A percentile compares a stretch with the other conserved stretches of the same genome.
phyloP scores from a whole-genome alignment of 805 yeast species.

The Candida quercuum region DNA sequence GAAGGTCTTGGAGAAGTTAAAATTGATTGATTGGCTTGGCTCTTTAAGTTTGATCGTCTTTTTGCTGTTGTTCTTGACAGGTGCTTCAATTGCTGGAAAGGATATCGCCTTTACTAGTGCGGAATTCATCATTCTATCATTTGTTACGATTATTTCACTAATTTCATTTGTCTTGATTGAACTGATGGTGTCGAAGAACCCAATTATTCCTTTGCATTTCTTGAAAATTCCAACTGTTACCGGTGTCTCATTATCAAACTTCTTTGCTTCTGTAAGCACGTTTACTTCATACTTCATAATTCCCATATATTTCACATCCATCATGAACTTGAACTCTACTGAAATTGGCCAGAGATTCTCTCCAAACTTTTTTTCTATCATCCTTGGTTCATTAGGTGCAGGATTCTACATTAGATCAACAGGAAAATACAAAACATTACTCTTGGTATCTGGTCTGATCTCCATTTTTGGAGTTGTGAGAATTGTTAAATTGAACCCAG shows the following conservation, averaged over 20 bases:
- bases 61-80: slow-evolving; percentile 39
- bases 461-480: slow-evolving; percentile 40
- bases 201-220: slow-evolving; percentile 57
- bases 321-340: slow-evolving; percentile 45
- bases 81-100: slow-evolving; percentile 50
- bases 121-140: slow-evolving; percentile 26
- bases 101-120: slow-evolving; percentile 35
- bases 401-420: slow-evolving; percentile 61
- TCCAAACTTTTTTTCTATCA: slow-evolving; percentile 56
- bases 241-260: slow-evolving; percentile 59
- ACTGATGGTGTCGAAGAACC: slow-evolving; percentile 37
- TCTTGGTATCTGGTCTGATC: slow-evolving; percentile 36
- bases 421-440: slow-evolving; percentile 50
- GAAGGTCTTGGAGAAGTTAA: slow-evolving; percentile 34
- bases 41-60: slow-evolving; percentile 40
- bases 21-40: slow-evolving; percentile 52
- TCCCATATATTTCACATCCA: slow-evolving; percentile 58
- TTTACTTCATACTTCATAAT: slow-evolving; percentile 46
- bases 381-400: slow-evolving; percentile 56
- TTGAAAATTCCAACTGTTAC: slow-evolving; percentile 53
- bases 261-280: slow-evolving; percentile 39
- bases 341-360: slow-evolving; percentile 54
- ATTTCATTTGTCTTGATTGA: slow-evolving; percentile 39
- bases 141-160: slow-evolving; percentile 32
- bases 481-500: slow-evolving; percentile 28